These are phyloP conservation scores for Rhizopogon sp. DNA, from an alignment of 768 basidiomycete genomes.

Conservation along the genomic window DNA sequence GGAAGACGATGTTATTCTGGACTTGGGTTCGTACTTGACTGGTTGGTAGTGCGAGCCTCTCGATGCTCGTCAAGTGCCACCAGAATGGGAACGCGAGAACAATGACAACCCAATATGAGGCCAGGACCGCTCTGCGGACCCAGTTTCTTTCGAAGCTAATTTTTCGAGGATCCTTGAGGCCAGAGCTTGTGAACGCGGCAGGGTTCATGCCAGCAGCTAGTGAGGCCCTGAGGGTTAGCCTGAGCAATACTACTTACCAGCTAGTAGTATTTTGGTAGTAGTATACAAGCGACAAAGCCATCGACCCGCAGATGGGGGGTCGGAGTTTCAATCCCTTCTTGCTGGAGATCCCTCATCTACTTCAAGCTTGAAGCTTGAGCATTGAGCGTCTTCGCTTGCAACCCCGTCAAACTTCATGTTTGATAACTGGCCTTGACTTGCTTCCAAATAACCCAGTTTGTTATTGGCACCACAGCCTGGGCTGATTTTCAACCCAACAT, in stretches of 20 bases:
- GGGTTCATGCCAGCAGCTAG: slow-evolving; percentile 14
- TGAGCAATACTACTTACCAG: too few species aligned
- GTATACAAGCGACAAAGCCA: neutral
- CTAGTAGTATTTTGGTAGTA: too few species aligned
- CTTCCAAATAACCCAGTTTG: slow-evolving; percentile 6
- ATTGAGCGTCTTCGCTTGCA: neutral
- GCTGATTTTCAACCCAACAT: neutral
- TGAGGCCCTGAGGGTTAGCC: neutral
- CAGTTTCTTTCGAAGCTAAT: slow-evolving; percentile 47
- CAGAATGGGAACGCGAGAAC: slow-evolving; percentile 81
- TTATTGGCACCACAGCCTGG: slow-evolving; percentile 4
- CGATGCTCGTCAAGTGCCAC: slow-evolving; percentile 92
- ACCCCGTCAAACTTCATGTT: neutral
- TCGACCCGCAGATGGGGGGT: slow-evolving; percentile 5
- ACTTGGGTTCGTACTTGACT: slow-evolving; percentile 51
- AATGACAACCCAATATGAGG: slow-evolving; percentile 75
- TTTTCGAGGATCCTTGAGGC: slow-evolving; percentile 40
- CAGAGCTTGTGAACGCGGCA: slow-evolving; percentile 8
- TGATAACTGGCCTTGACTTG: slow-evolving; percentile 8
- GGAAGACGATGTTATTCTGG: slow-evolving; percentile 38
- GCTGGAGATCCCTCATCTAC: slow-evolving; percentile 14
- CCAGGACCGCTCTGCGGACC: slow-evolving; percentile 56
- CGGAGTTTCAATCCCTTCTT: slow-evolving; percentile 28
- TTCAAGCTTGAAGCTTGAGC: neutral
- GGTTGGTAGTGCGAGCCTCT: slow-evolving; percentile 70